Percentiles rank a stretch among this genome's conserved stretches.
Conservation (phyloP, 306 rosid genomes). For the Pterocarpus macrocarpus region DNA sequence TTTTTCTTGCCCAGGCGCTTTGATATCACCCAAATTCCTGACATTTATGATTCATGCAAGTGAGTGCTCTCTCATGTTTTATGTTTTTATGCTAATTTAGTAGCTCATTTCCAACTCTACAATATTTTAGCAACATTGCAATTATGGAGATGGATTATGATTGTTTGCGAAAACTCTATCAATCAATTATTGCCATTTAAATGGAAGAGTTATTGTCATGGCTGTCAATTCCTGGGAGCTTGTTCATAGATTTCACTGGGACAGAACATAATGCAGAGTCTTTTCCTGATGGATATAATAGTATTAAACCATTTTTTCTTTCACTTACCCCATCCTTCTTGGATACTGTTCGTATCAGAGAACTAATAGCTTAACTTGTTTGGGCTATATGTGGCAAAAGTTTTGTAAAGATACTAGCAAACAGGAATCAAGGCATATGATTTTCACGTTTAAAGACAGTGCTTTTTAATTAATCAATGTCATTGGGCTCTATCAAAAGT, state of each 20-base stretch:
- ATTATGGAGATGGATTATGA: slow-evolving; percentile 8
- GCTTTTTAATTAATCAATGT: background rate
- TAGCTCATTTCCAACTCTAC: slow-evolving; percentile 27
- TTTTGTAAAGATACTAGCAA: slow-evolving; percentile 29
- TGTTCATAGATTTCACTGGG: slow-evolving; percentile 35
- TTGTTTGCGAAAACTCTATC: slow-evolving; percentile 14
- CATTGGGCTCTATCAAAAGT: background rate
- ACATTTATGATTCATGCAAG: slow-evolving; percentile 99
- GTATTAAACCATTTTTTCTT: slow-evolving; percentile 2
- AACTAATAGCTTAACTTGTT: slow-evolving; percentile 20
- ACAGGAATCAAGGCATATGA: slow-evolving; percentile 30
- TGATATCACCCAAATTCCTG: slow-evolving; percentile 96
- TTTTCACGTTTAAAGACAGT: slow-evolving; percentile 27
- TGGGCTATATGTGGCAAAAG: background rate
- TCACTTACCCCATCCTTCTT: slow-evolving; percentile 3
- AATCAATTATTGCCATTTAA: background rate
- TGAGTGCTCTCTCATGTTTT: slow-evolving; percentile 56
- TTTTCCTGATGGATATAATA: slow-evolving; percentile 2
- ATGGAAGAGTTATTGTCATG: background rate
- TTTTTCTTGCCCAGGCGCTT: slow-evolving; percentile 78
- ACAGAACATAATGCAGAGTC: background rate
- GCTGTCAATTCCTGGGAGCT: slow-evolving; percentile 32
- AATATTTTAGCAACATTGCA: slow-evolving; percentile 23
- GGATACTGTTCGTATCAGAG: slow-evolving; percentile 4
- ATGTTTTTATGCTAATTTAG: slow-evolving; percentile 30